Evolutionary conservation across 345 rosid species (phyloP).

Genomic region (Sonneratia caseolaris): DNA sequence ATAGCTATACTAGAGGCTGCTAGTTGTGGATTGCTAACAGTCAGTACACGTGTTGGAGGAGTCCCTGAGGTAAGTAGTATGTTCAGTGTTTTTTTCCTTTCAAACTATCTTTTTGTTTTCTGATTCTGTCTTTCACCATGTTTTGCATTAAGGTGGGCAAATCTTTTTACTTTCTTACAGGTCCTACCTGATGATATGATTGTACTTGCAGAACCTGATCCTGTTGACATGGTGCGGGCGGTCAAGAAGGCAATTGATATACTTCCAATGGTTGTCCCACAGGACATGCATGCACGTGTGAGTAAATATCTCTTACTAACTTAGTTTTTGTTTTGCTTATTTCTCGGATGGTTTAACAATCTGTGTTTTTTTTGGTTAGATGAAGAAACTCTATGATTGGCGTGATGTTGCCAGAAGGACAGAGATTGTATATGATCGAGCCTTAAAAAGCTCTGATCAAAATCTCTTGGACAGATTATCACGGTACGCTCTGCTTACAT

Average conservation of each 20-base stretch:
- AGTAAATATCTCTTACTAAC: slow-evolving; percentile 14
- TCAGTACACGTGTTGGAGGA: slow-evolving; percentile 94
- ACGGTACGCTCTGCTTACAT: slow-evolving; percentile 26
- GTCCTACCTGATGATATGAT: slow-evolving; percentile 96
- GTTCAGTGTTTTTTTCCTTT: not conserved
- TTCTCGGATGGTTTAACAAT: not conserved
- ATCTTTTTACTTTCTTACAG: slow-evolving; percentile 21
- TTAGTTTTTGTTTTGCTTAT: not conserved
- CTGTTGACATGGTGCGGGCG: slow-evolving; percentile 80
- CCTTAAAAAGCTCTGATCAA: slow-evolving; percentile 59
- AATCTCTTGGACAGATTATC: slow-evolving; percentile 49
- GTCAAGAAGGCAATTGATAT: slow-evolving; percentile 64
- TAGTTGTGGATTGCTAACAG: slow-evolving; percentile 90
- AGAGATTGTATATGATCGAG: slow-evolving; percentile 76
- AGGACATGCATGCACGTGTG: slow-evolving; percentile 78
- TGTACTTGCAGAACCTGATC: slow-evolving; percentile 95
- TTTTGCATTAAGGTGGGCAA: not conserved
- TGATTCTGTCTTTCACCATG: not conserved
- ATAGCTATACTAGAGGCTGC: slow-evolving; percentile 97
- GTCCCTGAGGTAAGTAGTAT: slow-evolving; percentile 75
- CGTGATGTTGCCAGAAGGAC: slow-evolving; percentile 92
- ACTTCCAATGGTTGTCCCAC: slow-evolving; percentile 77
- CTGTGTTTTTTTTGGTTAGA: not conserved
- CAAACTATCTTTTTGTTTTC: not conserved
- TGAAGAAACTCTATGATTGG: slow-evolving; percentile 72